phyloP scores from a whole-genome alignment of 805 yeast genomes.

The Ogataea paradorogensis region DNA sequence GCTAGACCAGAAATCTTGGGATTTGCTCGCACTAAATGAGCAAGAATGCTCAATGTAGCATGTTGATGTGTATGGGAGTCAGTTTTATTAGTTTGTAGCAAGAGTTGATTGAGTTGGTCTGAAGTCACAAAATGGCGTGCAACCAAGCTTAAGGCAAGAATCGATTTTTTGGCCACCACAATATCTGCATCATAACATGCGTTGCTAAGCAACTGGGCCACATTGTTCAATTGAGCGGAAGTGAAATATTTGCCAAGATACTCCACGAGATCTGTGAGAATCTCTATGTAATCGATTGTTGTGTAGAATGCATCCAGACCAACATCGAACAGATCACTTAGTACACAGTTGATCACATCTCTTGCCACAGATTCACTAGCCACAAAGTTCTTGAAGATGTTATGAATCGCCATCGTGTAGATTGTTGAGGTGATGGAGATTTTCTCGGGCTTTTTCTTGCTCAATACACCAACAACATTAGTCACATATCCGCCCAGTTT shows the following conservation, averaged over 20 bases:
- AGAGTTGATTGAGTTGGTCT: slow-evolving; percentile 23
- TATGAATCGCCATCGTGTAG: slow-evolving; percentile 51
- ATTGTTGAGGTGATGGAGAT: slow-evolving; percentile 44
- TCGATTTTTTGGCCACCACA: slow-evolving; percentile 44
- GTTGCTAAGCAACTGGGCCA: slow-evolving; percentile 32
- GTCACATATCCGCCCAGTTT: slow-evolving; percentile 34
- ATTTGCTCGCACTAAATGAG: slow-evolving; percentile 30
- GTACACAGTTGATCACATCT: slow-evolving; percentile 35
- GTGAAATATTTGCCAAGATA: slow-evolving; percentile 37
- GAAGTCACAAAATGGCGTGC: slow-evolving; percentile 24
- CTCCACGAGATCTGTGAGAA: slow-evolving; percentile 53
- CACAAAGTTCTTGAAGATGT: slow-evolving; percentile 37
- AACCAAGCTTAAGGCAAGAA: slow-evolving; percentile 38
- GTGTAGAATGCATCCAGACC: slow-evolving; percentile 21
- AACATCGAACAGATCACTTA: slow-evolving; percentile 34
- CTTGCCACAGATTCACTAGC: slow-evolving; percentile 18
- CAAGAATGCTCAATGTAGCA: slow-evolving; percentile 17
- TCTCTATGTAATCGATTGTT: slow-evolving; percentile 58
- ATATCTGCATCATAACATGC: slow-evolving; percentile 40
- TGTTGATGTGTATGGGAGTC: slow-evolving; percentile 11
- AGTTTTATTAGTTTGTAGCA: slow-evolving; percentile 1
- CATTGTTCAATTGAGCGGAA: slow-evolving; percentile 20
- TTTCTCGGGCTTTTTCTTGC: slow-evolving; percentile 25
- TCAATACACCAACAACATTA: slow-evolving; percentile 30
- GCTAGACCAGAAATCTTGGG: slow-evolving; percentile 21